Percentiles rank a stretch among this genome's conserved stretches.
phyloP scores from a whole-genome alignment of 371 early-diverging fungal genomes.

The Massospora cicadina region DNA sequence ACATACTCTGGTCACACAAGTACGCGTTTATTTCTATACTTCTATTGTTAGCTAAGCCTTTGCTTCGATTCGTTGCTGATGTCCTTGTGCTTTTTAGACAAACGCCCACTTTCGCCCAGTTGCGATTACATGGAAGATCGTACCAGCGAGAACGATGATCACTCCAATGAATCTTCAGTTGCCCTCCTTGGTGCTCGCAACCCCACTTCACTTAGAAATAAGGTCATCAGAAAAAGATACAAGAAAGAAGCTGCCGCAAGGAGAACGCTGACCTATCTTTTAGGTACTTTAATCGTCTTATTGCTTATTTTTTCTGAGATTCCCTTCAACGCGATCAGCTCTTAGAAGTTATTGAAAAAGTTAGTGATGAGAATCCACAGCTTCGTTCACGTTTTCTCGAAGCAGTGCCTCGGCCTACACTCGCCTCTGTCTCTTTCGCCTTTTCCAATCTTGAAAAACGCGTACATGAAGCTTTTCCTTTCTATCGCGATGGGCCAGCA shows the following conservation, averaged over 20 bases:
- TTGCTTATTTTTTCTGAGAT: constrained; percentile 18
- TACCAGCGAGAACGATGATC: not conserved
- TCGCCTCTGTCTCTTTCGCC: constrained; percentile 47
- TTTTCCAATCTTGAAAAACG: constrained; percentile 48
- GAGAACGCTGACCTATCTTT: constrained; percentile 5
- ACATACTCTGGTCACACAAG: not conserved
- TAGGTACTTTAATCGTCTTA: constrained; percentile 9
- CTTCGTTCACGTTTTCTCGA: constrained; percentile 48
- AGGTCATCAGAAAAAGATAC: constrained; percentile 6
- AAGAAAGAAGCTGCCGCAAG: not conserved
- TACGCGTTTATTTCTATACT: not conserved
- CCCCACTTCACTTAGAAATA: constrained; percentile 3
- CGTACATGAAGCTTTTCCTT: constrained; percentile 62
- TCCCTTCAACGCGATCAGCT: constrained; percentile 54
- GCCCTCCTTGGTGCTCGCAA: not conserved
- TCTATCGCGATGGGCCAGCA: constrained; percentile 56
- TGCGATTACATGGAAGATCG: not conserved
- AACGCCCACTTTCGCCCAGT: not conserved
- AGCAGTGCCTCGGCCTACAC: constrained; percentile 73
- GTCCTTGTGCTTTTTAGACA: not conserved
- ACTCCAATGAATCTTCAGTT: not conserved
- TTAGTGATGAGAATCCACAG: constrained; percentile 51
- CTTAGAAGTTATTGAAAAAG: constrained; percentile 40
- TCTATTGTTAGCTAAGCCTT: not conserved
- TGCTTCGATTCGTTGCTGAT: not conserved